Percentiles rank a stretch among this genome's conserved stretches.
Evolutionary conservation across 2,329 filamentous ascomycete species (phyloP).

Genomic region (Penicillium polonicum): DNA sequence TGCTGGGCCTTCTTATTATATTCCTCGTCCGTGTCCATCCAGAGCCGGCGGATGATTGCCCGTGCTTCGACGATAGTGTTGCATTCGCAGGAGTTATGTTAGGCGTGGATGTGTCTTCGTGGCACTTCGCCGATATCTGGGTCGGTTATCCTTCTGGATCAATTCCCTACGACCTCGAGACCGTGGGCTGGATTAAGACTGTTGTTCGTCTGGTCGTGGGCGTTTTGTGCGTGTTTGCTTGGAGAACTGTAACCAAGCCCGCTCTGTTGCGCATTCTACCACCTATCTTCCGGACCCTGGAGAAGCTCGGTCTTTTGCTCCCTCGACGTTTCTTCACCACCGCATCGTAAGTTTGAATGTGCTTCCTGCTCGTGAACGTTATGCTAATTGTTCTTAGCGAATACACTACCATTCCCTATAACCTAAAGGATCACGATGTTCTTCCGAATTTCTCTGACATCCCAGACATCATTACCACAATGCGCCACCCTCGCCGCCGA

Average conservation of each 20-base stretch:
- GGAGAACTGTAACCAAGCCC: constrained; percentile 89
- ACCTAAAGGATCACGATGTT: constrained; percentile 78
- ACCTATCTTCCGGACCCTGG: constrained; percentile 81
- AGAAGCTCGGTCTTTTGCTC: constrained; percentile 73
- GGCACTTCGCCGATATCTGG: constrained; percentile 69
- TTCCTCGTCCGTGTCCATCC: constrained; percentile 84
- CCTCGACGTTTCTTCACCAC: constrained; percentile 89
- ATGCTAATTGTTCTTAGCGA: constrained; percentile 47
- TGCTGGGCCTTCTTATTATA: constrained; percentile 66
- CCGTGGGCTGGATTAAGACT: constrained; percentile 65
- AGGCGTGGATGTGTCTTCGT: constrained; percentile 76
- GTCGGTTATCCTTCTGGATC: constrained; percentile 56
- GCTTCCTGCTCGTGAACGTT: constrained; percentile 3
- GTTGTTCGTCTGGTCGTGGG: constrained; percentile 71
- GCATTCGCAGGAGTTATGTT: constrained; percentile 89
- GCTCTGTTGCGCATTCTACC: constrained; percentile 73
- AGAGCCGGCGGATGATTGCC: constrained; percentile 93
- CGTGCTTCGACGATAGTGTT: constrained; percentile 94
- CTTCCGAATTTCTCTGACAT: constrained; percentile 88
- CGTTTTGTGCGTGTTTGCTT: constrained; percentile 79
- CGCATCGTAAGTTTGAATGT: constrained; percentile 61
- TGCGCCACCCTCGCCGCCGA: constrained; percentile 74
- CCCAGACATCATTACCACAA: constrained; percentile 74
- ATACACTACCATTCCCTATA: constrained; percentile 76
- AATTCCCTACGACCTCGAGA: constrained; percentile 64